Evolutionary conservation across 345 rosid species (phyloP).

Genomic region (Eucalyptus erythrocorys): DNA sequence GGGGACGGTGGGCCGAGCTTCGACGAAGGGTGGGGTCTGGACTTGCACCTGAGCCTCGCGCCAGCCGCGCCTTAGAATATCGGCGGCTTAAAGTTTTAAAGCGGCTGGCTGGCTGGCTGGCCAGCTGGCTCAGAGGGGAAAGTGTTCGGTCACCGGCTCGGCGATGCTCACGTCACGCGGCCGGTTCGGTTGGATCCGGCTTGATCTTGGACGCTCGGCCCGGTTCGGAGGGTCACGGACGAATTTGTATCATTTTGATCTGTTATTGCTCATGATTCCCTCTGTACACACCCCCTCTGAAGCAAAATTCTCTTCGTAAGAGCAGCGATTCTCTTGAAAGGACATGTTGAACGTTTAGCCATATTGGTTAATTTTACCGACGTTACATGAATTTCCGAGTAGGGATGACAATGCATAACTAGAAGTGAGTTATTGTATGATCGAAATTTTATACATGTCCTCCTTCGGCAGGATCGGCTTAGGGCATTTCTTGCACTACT

Average conservation of each 20-base stretch:
- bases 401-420: not conserved
- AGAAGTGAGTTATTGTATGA: not conserved
- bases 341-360: not conserved
- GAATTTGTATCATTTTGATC: not conserved
- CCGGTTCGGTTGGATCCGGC: not conserved
- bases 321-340: not conserved
- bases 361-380: not conserved
- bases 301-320: not conserved
- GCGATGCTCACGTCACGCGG: not conserved
- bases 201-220: not conserved
- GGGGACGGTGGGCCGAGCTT: slow-evolving; percentile 52
- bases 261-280: not conserved
- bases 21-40: slow-evolving; percentile 67
- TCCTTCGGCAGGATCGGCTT: not conserved
- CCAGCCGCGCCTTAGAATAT: slow-evolving; percentile 56
- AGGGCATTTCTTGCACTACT: not conserved
- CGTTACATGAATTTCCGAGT: not conserved
- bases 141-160: not conserved
- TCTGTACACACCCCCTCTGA: not conserved
- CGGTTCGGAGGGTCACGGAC: not conserved
- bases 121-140: not conserved
- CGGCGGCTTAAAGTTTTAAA: not conserved
- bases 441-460: not conserved
- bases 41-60: slow-evolving; percentile 90
- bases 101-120: not conserved